Conservation (phyloP, 2,329 filamentous ascomycete species). For the Cladosporium halotolerans region DNA sequence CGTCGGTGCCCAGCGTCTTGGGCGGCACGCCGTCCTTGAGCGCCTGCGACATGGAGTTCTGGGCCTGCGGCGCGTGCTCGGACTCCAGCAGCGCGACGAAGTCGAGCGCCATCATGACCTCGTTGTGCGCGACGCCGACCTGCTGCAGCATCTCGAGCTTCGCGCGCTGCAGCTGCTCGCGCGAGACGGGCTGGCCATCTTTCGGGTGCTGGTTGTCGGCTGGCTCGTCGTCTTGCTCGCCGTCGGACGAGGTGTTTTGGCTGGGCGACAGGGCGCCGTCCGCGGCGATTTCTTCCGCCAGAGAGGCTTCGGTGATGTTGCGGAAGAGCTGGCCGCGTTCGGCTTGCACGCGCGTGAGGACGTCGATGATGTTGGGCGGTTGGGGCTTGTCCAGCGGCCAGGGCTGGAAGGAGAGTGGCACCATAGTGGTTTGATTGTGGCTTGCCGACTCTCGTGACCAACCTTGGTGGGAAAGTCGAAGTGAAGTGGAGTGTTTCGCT, state of each 20-base stretch:
- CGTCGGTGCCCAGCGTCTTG: slow-evolving; percentile 66
- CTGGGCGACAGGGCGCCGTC: slow-evolving; percentile 35
- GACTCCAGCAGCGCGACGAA: slow-evolving; percentile 70
- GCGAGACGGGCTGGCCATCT: slow-evolving; percentile 17
- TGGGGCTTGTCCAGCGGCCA: slow-evolving; percentile 52
- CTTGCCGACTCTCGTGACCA: too few relatives aligned
- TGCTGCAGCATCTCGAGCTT: slow-evolving; percentile 37
- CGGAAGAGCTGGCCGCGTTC: slow-evolving; percentile 73
- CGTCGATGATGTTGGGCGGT: slow-evolving; percentile 59
- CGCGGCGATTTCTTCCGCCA: slow-evolving; percentile 61
- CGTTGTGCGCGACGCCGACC: slow-evolving; percentile 43
- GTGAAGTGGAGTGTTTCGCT: too few relatives aligned
- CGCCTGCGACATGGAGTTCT: slow-evolving; percentile 61
- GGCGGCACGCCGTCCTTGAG: slow-evolving; percentile 67
- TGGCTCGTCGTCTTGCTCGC: slow-evolving; percentile 30
- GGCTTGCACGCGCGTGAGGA: slow-evolving; percentile 71
- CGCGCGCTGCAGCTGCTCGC: slow-evolving; percentile 35
- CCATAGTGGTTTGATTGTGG: not conserved
- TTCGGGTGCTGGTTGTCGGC: slow-evolving; percentile 20
- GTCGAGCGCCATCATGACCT: slow-evolving; percentile 66
- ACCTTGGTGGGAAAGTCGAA: too few relatives aligned
- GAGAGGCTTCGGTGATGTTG: slow-evolving; percentile 64
- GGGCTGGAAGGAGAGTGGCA: slow-evolving; percentile 55
- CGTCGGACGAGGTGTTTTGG: slow-evolving; percentile 45
- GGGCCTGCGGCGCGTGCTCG: slow-evolving; percentile 64